Evolutionary conservation across 495 filamentous ascomycete species (phyloP), one percentile per base, ranked within the genome.

Genomic region (Pseudevernia furfuracea): DNA sequence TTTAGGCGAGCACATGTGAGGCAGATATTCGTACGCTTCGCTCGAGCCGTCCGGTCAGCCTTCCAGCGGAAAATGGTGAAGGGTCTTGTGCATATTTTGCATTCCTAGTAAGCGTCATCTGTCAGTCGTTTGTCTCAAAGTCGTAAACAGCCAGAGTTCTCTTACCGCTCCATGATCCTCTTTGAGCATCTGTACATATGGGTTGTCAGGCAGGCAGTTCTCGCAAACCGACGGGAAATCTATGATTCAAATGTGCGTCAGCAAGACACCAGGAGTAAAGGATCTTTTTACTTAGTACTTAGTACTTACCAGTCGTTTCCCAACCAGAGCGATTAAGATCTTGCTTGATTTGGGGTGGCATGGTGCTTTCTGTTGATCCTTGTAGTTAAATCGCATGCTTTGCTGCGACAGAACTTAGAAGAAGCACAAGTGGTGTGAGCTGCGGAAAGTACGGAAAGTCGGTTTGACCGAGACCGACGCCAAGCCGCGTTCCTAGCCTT

Each of bases 161-260:
- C 82, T 82, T 76, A 84, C 83, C 68, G 88, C 88, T 67, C 92
- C 94, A 67, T 91, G 82, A 73, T 97, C 92, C 72, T 96, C 89
- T 74, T 98, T 98, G 56, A 97, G 80, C 92, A 98, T 97, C 74
- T 97, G 93, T 52, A 98, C 94, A 74, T 96, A 97, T 8, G 92
- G 94, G 72, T 97, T 97, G 63, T 95, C 91, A 43, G 94, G 93
- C 8, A 98, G 86, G 73, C 95, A 98, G 72, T 80, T 84, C 70
- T 89, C 86, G 71, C 85, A 87, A 19, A 85, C 82, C 2, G 81
- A 85, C 4, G 84, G 83, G 53, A 86, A 85, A 70, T 85, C 69
- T 61, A 21, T 55, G 30, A 34, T 34, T 21, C 52, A 34, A 49
- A 44, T 7, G 28, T 65, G 30, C n/a, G 61, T 58, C 60, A 58